These are phyloP conservation scores for Dunaliella salina DNA, from an alignment of 163 green algal genomes.

Conservation along the genomic window DNA sequence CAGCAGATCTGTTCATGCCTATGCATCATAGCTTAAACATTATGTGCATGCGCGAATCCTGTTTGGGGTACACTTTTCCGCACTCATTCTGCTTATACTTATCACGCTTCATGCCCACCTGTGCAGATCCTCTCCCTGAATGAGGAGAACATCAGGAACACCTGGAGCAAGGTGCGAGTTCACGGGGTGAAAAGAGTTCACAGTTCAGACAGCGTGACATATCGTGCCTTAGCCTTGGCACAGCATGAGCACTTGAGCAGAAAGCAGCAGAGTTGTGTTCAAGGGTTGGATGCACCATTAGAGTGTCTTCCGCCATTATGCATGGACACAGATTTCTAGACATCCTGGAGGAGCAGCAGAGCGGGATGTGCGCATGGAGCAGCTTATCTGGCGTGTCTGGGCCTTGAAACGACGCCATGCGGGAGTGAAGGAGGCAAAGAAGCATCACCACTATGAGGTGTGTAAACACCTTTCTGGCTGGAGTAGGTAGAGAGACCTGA, in stretches of 20 bases:
- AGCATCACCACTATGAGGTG: constrained; percentile 10
- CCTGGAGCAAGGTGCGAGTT: constrained; percentile 65
- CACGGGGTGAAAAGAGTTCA: no score
- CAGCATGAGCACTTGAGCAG: no score
- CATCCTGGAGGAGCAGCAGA: not conserved
- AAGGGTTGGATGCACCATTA: no score
- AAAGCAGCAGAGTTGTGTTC: no score
- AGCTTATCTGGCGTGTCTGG: constrained; percentile 91
- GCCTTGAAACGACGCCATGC: constrained; percentile 74
- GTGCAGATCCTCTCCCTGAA: constrained; percentile 72
- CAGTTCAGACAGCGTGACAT: no score
- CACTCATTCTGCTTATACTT: no score
- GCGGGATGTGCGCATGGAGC: constrained; percentile 72
- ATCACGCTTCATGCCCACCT: constrained; percentile 64
- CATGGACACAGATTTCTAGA: not conserved
- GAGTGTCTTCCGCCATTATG: no score
- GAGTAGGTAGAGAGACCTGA: no score
- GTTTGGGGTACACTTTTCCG: no score
- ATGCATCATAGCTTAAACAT: constrained; percentile 3
- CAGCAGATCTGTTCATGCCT: constrained; percentile 3
- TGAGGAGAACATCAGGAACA: constrained; percentile 71
- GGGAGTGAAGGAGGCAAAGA: not conserved
- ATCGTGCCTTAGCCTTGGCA: no score
- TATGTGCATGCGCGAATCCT: no score
- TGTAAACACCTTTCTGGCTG: not conserved